Base-by-base conservation (phyloP, 1,284 basidiomycete genomes). In the Wallemia mellicola region DNA sequence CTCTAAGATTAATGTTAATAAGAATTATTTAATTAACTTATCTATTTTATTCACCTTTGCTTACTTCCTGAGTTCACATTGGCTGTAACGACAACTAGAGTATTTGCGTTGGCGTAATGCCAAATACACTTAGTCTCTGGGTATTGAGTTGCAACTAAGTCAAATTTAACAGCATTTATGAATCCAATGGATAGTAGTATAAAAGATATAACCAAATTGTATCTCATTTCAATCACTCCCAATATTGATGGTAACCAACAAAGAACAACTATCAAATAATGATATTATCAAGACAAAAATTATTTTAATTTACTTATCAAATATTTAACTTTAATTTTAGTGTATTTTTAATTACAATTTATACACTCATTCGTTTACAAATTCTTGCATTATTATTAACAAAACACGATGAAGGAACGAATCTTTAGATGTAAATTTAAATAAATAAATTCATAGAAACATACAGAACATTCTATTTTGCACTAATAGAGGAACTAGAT, bases 51-150 rank as follows among this genome's bases (percentile, higher is more conserved):
- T 76, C 74, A 0, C 64, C 58, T 70, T 63, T 63, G 61, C 59
- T 19, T 72, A 1, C n/a, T 57, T n/a, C 82, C 82, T 0, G 80
- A 75, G 0, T 81, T 79, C 33, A 89, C 80, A 67, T 92, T 92
- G 60, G 88, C 87, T 0, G 92, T 95, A 64, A 95, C 86, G 64
- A 98, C 86, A 66, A 92, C 85, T 27, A 94, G 79, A 5, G 85
- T 79, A 66, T 87, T 80, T 1, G 75, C 72, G 66, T 88, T 81
- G n/a, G 82, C 88, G 58, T 82, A 75, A 68, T 95, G 91, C 89
- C 89, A 95, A 61, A 94, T 80, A 71, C 89, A 94, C 72, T 83
- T 87, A 62, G 77, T 67, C 54, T 75, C 71, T 0, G 87, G 86
- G 65, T 80, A 77, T 61, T 77, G 76, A 62, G 75, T 75, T 1